Evolutionary conservation across 148 eudicot species (phyloP).

Genomic region (Pharnaceum exiguum): DNA sequence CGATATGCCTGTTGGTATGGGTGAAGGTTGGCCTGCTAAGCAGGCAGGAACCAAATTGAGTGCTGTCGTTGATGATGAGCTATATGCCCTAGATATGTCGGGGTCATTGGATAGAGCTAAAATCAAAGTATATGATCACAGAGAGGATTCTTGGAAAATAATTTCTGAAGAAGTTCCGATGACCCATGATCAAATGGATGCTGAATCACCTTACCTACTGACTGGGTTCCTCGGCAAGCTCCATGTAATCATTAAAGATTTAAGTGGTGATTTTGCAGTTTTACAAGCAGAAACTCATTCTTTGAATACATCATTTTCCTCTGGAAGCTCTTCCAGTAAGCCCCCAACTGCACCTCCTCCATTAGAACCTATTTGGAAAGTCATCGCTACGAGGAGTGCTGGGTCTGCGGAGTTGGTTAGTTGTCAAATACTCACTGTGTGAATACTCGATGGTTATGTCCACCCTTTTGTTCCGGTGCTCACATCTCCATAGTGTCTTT

Average conservation of each 20-base stretch:
- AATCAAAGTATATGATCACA: constrained; percentile 69
- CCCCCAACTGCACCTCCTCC: constrained; percentile 20
- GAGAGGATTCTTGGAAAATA: constrained; percentile 76
- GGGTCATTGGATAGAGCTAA: constrained; percentile 64
- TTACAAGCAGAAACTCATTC: constrained; percentile 45
- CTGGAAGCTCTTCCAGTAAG: constrained; percentile 20
- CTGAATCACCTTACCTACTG: constrained; percentile 84
- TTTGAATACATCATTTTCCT: constrained; percentile 11
- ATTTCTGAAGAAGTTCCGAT: constrained; percentile 25
- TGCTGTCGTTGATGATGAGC: constrained; percentile 65
- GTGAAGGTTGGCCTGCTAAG: constrained; percentile 98
- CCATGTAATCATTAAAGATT: constrained; percentile 80
- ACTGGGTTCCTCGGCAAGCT: constrained; percentile 74
- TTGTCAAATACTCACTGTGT: constrained; percentile 56
- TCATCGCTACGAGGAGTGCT: constrained; percentile 48
- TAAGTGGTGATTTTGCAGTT: constrained; percentile 49
- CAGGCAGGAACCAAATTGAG: constrained; percentile 95
- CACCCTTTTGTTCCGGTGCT: no score
- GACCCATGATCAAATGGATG: constrained; percentile 23
- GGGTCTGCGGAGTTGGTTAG: constrained; percentile 68
- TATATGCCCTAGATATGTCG: constrained; percentile 84
- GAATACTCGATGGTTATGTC: constrained; percentile 6
- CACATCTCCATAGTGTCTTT: no score
- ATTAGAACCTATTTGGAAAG: constrained; percentile 47
- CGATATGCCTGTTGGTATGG: constrained; percentile 97